Percentiles rank a stretch among this genome's conserved stretches.
These are phyloP conservation scores for Laguncularia racemosa DNA, from an alignment of 345 rosid species.

Conservation along the genomic window DNA sequence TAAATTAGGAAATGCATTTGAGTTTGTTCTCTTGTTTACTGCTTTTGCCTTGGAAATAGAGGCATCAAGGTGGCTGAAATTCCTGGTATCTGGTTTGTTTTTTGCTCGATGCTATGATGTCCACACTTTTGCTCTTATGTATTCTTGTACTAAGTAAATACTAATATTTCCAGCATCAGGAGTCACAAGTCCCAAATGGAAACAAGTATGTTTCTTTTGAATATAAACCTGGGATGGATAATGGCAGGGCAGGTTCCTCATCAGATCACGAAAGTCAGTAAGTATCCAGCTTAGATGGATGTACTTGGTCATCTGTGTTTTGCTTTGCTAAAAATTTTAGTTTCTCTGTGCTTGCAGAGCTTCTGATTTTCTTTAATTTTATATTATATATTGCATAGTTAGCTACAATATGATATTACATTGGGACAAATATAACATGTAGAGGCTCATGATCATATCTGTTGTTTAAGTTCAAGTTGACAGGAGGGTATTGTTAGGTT, in stretches of 20 bases:
- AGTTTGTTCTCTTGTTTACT: too few species aligned
- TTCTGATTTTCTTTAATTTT: neutral
- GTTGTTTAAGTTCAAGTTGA: too few species aligned
- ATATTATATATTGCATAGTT: too few species aligned
- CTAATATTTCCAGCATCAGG: constrained; percentile 73
- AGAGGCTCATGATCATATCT: too few species aligned
- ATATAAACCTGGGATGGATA: constrained; percentile 91
- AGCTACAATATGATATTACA: too few species aligned
- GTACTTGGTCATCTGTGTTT: constrained; percentile 5
- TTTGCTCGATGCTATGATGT: neutral
- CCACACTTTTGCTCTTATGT: constrained; percentile 2
- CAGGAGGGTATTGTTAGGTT: too few species aligned
- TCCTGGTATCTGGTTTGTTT: neutral
- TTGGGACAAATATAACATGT: too few species aligned
- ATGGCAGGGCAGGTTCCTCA: constrained; percentile 84
- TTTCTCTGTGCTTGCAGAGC: neutral
- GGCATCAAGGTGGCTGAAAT: neutral
- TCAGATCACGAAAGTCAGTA: constrained; percentile 98
- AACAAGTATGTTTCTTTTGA: constrained; percentile 89
- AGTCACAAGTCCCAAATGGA: constrained; percentile 66
- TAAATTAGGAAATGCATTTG: too few species aligned
- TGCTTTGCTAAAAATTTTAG: constrained; percentile 3
- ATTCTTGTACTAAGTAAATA: constrained; percentile 10
- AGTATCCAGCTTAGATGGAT: constrained; percentile 32
- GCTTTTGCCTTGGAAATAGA: too few species aligned